phyloP scores from a whole-genome alignment of 2,329 filamentous ascomycete species.

The Xylariales sp. region DNA sequence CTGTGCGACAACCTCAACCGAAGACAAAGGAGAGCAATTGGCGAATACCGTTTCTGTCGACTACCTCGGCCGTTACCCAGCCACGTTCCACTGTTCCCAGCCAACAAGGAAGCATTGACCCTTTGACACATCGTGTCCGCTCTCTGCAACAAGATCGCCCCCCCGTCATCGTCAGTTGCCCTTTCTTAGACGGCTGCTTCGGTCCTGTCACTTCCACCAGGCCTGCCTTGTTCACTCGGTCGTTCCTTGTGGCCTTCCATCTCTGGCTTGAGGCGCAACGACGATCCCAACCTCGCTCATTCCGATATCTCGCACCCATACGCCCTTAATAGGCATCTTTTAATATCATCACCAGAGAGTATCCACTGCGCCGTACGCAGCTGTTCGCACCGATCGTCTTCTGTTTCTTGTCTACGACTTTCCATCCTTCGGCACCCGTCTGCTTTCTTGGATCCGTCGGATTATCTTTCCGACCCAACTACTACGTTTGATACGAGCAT shows the following conservation, averaged over 20 bases:
- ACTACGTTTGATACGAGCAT: constrained; percentile 51
- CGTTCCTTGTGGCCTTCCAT: constrained; percentile 34
- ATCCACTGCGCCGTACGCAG: constrained; percentile 37
- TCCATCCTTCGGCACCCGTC: constrained; percentile 41
- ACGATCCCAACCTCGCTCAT: constrained; percentile 43
- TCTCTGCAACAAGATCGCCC: constrained; percentile 6
- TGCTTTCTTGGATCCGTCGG: constrained; percentile 48
- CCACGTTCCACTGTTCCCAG: constrained; percentile 36
- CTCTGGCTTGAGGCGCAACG: constrained; percentile 39
- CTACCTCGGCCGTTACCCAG: constrained; percentile 20
- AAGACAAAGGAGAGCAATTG: constrained; percentile 39
- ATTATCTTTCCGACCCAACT: constrained; percentile 46
- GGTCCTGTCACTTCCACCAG: constrained; percentile 18
- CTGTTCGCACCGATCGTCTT: constrained; percentile 44
- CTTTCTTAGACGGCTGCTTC: constrained; percentile 35
- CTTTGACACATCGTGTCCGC: constrained; percentile 30
- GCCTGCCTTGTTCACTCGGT: constrained; percentile 27
- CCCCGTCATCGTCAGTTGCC: constrained; percentile 28
- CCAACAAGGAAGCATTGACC: constrained; percentile 42
- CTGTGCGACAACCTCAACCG: constrained; percentile 25
- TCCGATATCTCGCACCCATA: constrained; percentile 42
- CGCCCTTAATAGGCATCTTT: constrained; percentile 40
- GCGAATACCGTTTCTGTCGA: constrained; percentile 39
- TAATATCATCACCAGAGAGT: constrained; percentile 43
- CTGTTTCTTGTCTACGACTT: constrained; percentile 50